Evolutionary conservation across 179 eudicot genomes (phyloP).

Genomic region (Drosera spatulata): DNA sequence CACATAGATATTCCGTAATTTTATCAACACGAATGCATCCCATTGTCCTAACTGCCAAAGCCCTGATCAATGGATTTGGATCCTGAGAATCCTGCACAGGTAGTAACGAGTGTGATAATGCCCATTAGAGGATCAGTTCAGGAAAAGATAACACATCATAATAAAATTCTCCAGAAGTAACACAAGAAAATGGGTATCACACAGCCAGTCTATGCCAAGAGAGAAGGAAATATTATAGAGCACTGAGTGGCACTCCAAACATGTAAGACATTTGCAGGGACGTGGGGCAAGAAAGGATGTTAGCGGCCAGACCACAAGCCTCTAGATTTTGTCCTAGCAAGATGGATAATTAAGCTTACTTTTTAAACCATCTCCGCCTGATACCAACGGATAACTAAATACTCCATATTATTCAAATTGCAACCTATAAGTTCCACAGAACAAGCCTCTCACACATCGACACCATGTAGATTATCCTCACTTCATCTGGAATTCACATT

Average conservation of each 20-base stretch:
- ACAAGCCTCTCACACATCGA: not conserved
- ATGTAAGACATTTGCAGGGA: not conserved
- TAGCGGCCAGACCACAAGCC: not conserved
- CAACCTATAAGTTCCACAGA: not conserved
- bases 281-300: not conserved
- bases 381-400: not conserved
- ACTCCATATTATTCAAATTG: not conserved
- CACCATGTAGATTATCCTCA: not conserved
- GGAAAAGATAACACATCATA: not conserved
- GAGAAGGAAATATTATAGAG: not conserved
- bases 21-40: conserved; percentile 99
- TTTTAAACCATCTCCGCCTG: conserved; percentile 3
- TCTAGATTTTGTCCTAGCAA: not conserved
- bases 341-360: not conserved
- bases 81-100: conserved; percentile 90
- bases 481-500: not conserved
- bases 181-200: no score
- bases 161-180: not conserved
- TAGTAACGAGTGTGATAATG: not conserved
- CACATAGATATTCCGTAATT: conserved; percentile 94
- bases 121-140: not conserved
- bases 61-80: conserved; percentile 95
- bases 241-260: not conserved
- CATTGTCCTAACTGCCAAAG: conserved; percentile 98
- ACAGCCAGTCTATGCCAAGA: not conserved